These are phyloP conservation scores for Colletotrichum siamense DNA, from an alignment of 2,329 filamentous ascomycete genomes.

Conservation along the genomic window DNA sequence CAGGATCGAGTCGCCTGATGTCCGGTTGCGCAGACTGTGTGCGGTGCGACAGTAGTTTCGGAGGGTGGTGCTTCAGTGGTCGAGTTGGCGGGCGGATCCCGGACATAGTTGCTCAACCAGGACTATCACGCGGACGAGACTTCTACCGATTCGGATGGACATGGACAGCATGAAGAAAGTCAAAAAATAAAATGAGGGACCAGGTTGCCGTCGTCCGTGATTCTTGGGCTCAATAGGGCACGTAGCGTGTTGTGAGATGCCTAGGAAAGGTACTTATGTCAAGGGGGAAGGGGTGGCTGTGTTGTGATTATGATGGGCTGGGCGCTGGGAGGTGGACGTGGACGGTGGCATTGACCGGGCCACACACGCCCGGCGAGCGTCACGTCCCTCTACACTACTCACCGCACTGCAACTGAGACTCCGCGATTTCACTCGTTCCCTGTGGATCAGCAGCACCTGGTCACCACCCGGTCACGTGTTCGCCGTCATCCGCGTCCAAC, in stretches of 20 bases:
- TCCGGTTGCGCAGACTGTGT: slow-evolving; percentile 33
- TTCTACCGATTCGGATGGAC: background rate
- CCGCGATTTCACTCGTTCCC: slow-evolving; percentile 19
- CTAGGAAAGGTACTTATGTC: background rate
- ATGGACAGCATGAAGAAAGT: background rate
- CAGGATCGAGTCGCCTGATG: slow-evolving; percentile 33
- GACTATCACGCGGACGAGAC: background rate
- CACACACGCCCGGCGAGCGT: slow-evolving; percentile 6
- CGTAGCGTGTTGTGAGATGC: background rate
- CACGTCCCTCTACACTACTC: background rate
- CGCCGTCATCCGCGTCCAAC: slow-evolving; percentile 21
- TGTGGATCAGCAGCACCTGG: slow-evolving; percentile 16
- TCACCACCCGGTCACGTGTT: slow-evolving; percentile 12
- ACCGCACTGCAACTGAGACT: slow-evolving; percentile 17
- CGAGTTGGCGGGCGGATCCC: background rate
- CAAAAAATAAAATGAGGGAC: background rate
- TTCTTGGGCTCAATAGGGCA: background rate
- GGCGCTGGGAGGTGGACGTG: background rate
- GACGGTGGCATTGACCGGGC: slow-evolving; percentile 4
- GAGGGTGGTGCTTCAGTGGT: slow-evolving; percentile 21
- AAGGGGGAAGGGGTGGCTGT: slow-evolving; percentile 4
- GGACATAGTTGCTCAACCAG: background rate
- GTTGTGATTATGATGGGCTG: background rate
- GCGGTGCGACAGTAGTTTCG: slow-evolving; percentile 32
- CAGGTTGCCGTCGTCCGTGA: background rate